phyloP scores from a whole-genome alignment of 495 filamentous ascomycete species.

The Penicillium pancosmium region DNA sequence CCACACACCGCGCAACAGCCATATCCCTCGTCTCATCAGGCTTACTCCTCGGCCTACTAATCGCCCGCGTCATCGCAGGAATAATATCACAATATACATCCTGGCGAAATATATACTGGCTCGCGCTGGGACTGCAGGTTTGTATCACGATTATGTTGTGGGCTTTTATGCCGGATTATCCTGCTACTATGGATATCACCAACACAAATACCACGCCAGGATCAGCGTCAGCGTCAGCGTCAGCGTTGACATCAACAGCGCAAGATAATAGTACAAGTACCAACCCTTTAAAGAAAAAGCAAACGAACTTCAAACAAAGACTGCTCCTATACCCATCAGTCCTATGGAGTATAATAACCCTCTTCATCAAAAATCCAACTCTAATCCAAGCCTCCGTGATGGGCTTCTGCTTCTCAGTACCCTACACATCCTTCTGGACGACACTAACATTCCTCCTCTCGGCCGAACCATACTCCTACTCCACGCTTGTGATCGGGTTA shows the following conservation, averaged over 20 bases:
- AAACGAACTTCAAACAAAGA: too few relatives aligned
- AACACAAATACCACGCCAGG: background rate
- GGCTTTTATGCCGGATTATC: background rate
- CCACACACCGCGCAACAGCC: background rate
- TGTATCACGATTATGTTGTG: background rate
- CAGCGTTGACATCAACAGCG: too few relatives aligned
- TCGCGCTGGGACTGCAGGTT: background rate
- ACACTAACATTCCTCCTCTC: too few relatives aligned
- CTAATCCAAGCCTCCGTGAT: too few relatives aligned
- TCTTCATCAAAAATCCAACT: too few relatives aligned
- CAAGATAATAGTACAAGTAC: too few relatives aligned
- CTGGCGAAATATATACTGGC: background rate
- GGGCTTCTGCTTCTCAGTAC: too few relatives aligned
- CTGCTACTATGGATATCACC: background rate
- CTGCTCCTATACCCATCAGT: too few relatives aligned
- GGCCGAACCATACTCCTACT: background rate
- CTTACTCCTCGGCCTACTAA: background rate
- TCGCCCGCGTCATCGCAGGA: background rate
- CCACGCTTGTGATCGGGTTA: background rate
- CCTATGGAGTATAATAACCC: too few relatives aligned
- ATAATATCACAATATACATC: background rate
- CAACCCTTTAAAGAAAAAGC: too few relatives aligned
- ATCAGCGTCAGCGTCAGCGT: too few relatives aligned
- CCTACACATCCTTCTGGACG: too few relatives aligned
- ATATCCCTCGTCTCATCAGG: slow-evolving; percentile 2